Base-by-base conservation (phyloP, 1,139 yeast species). In the Pichia terricola region DNA sequence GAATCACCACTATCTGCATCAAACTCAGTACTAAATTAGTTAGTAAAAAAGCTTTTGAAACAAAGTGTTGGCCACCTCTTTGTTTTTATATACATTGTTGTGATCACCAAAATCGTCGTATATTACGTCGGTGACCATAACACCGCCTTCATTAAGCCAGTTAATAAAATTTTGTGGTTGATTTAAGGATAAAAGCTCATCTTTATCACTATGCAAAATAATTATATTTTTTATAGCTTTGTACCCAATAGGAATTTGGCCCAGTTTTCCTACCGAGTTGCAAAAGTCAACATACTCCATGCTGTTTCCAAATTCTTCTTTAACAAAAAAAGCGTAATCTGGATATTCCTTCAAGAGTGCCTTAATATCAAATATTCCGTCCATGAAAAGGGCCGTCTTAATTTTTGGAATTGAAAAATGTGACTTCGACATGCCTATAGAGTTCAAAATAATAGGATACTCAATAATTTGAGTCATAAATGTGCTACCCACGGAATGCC, bases 401-500 rank as follows among this genome's bases (percentile, higher is more conserved):
- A 65, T 44, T n/a, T 45, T 40, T 3, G 57, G 56, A 4, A 51
- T 26, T n/a, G 37, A n/a, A 31, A n/a, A 22, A 5, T 2, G 6
- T 7, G 32, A 28, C 32, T 28, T 28, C 10, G 6, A 6, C 10
- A 7, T 6, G 6, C 32, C 32, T 10, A 28, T 7, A 7, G 6
- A 7, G 6, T 28, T 28, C 10, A 28, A 10, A 28, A 28, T 28
- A n/a, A n/a, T n/a, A n/a, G n/a, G 45, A 44, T 52, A 59, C 45
- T 67, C 65, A 26, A 79, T 51, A 5, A 78, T 54, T 57, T 85
- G 94, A 32, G 82, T 64, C 2, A 75, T 68, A 40, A 87, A 58
- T 3, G 85, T 79, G 1, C 91, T 87, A 0, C 96, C 95, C 2
- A 81, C 94, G 0, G 94, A 83, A 61, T 87, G 95, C 0, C 95